Conservation (phyloP, 108 stramenopile species). For the Nannochloropsis gaditana region DNA sequence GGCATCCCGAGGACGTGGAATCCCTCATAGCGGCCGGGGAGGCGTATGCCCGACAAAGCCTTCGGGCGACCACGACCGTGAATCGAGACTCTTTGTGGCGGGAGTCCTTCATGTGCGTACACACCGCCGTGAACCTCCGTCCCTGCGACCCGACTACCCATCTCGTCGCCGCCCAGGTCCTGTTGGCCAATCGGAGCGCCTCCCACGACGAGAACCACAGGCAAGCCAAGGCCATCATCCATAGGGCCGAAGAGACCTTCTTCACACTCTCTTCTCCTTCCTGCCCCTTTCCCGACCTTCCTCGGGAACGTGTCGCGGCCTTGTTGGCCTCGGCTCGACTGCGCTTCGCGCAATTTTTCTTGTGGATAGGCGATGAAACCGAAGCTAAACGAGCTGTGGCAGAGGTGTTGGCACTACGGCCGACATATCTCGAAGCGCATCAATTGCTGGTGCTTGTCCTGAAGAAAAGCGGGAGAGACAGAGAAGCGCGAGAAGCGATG, state of each 20-base stretch:
- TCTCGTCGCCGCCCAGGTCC: neutral
- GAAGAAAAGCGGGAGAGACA: neutral
- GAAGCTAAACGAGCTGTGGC: neutral
- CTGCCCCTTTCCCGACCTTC: neutral
- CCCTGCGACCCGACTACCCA: neutral
- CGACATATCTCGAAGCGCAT: neutral
- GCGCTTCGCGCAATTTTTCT: slow-evolving; percentile 1
- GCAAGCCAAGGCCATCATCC: slow-evolving; percentile 4
- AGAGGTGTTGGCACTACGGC: neutral
- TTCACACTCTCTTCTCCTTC: neutral
- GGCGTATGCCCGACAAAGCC: neutral
- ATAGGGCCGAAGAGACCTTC: neutral
- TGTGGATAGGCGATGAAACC: neutral
- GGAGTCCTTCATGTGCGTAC: neutral
- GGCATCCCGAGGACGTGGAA: neutral
- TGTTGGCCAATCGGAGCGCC: neutral
- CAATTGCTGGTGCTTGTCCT: neutral
- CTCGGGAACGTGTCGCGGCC: neutral
- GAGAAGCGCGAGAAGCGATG: neutral
- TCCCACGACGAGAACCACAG: neutral
- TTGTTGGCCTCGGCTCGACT: neutral
- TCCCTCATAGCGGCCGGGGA: neutral
- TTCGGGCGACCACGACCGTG: neutral
- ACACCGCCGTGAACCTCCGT: neutral
- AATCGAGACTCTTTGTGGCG: neutral